Evolutionary conservation across 2,329 filamentous ascomycete species (phyloP).

Genomic region (Monilinia aucupariae): DNA sequence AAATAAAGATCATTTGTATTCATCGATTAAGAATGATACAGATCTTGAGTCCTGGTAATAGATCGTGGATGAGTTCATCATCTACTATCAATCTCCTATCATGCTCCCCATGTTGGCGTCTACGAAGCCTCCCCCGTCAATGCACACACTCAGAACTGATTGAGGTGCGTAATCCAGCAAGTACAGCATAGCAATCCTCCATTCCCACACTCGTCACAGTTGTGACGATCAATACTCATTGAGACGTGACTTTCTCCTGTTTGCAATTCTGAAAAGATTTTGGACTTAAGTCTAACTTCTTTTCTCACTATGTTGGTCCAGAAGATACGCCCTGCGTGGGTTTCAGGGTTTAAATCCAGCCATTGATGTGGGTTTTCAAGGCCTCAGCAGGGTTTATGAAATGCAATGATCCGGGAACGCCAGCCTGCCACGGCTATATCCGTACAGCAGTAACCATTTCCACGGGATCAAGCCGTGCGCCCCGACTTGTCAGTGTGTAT

Average conservation of each 20-base stretch:
- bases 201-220: not conserved
- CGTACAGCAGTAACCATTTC: conserved; percentile 8
- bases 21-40: not conserved
- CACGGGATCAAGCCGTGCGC: conserved; percentile 10
- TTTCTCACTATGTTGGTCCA: conserved; percentile 1
- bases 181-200: not conserved
- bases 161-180: not conserved
- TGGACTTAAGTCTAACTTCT: not conserved
- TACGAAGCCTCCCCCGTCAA: conserved; percentile 3
- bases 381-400: conserved; percentile 7
- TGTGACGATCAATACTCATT: not conserved
- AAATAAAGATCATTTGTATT: not conserved
- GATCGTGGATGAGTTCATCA: not conserved
- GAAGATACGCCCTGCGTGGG: not conserved
- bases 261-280: not conserved
- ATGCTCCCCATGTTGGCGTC: not conserved
- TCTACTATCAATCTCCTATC: not conserved
- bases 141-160: not conserved
- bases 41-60: conserved; percentile 4
- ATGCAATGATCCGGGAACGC: not conserved
- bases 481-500: not conserved
- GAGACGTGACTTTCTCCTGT: not conserved
- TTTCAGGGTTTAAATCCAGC: conserved; percentile 3
- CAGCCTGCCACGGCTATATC: conserved; percentile 1
- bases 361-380: conserved; percentile 3